Evolutionary conservation across 1,284 basidiomycete species (phyloP), one percentile per base, ranked within the genome.

Genomic region (Cryptococcus jaspeensis): DNA sequence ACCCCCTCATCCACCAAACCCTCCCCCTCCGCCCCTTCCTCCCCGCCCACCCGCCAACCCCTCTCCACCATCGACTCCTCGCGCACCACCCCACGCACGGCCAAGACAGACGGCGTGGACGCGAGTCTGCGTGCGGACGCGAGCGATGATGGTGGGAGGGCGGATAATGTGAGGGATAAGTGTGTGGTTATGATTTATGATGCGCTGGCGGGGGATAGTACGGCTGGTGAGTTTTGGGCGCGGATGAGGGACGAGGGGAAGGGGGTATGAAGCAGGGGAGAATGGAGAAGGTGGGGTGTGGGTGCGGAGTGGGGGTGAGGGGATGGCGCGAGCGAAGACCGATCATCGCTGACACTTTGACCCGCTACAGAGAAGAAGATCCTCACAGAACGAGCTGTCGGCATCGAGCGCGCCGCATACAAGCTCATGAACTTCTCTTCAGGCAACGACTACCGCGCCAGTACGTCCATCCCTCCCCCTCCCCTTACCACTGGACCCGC

Each of bases 161-260:
- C 87, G 0, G 73, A 76, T 52, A 53, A 52, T 7, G 66, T 78
- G 8, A 82, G 95, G 51, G 90, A 96, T 76, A 92, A 88, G 69
- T 97, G 94, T 72, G 82, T 88, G 18, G 89, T 92, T 72, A 84
- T 98, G 70, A 82, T 97, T 18, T 98, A 98, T 71, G 90, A 97
- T 71, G 88, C 91, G 15, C 82, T 99, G 40, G 89, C 88, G 1
- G 82, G 79, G 50, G 92, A 95, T 76, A 91, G 90, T 38, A 84
- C 83, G 50, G 88, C 89, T 58, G 88, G 92, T 94, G 69, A 78
- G 92, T 86, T 6, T 45, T 32, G 28, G 28, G 20, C 35, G 23
- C 20, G 15, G n/a, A 38, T 6, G 9, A 22, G n/a, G 28, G 28
- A 5, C 5, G 28, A 9, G 28, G 28, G 28, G 28, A 32, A 5